Base-by-base conservation (phyloP, 2,329 filamentous ascomycete genomes). In the Hypoxylon sp. region DNA sequence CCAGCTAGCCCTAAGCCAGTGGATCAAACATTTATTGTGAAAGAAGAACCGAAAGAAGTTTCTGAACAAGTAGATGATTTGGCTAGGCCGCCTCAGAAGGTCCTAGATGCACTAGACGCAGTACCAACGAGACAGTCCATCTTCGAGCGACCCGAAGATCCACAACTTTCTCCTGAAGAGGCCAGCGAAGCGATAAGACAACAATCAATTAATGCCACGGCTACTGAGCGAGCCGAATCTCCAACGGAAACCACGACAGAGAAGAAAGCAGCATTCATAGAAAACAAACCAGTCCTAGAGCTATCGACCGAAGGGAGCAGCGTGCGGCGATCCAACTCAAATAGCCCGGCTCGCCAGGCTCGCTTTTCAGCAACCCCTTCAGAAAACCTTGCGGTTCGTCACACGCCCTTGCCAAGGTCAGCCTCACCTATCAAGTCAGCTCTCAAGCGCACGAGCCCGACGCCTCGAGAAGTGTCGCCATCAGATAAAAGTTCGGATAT, bases 391-490 rank as follows among this genome's bases (percentile, higher is more conserved):
- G 80, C 85, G 1, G 82, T 91, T 29, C 89, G 85, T 69, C 92
- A 94, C 75, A 86, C 89, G 59, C 92, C 92, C 5, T 89, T 91
- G 21, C 83, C 88, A 31, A 86, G 92, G 52, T 93, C 92, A 4
- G 82, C 92, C 10, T 94, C 92, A 0, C 92, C 92, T 8, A 89
- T 89, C 50, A 95, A 95, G 77, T 93, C 92, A 1, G 92, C 92
- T 1, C 76, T 94, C 69, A 94, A 94, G 76, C 84, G 89, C 31
- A 84, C 82, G 1, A 88, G 87, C 53, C 85, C 88, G 1, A 83
- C 86, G 62, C 75, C 58, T 19, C 69, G 86, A 73, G 82, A 84
- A 69, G 73, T 82, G 35, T 85, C 88, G 59, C 84, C 89, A 51
- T 81, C 85, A 51, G 81, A 85, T 70, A 79, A 83, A 63, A 75